Conservation (phyloP, 805 yeast species). For the Wilhelminamyces savonicus region DNA sequence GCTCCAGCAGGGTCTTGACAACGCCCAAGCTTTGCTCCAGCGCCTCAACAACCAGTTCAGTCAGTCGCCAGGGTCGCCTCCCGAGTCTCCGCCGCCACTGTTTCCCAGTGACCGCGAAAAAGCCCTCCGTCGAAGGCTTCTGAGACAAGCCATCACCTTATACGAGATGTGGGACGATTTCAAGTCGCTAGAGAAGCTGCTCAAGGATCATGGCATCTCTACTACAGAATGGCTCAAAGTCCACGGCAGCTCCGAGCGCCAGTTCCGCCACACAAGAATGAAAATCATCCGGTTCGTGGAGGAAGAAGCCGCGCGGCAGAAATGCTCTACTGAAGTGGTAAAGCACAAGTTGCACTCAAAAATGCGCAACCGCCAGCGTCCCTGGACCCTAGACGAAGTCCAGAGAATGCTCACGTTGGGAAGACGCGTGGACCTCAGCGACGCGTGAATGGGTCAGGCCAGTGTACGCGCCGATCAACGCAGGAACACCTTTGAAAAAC, state of each 20-base stretch:
- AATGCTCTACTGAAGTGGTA: constrained; percentile 12
- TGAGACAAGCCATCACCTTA: constrained; percentile 20
- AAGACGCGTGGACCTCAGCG: constrained; percentile 18
- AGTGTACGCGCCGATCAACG: too few relatives aligned
- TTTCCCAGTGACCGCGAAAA: constrained; percentile 7
- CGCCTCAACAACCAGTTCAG: too few relatives aligned
- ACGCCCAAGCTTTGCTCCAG: too few relatives aligned
- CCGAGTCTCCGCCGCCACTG: too few relatives aligned
- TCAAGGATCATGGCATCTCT: constrained; percentile 17
- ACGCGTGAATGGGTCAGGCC: too few relatives aligned
- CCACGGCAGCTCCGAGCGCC: constrained; percentile 23
- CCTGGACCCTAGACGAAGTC: constrained; percentile 28
- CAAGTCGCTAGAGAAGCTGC: constrained; percentile 18
- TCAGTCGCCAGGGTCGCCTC: too few relatives aligned
- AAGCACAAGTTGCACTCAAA: constrained; percentile 21
- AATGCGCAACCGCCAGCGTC: constrained; percentile 21
- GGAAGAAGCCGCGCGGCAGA: constrained; percentile 18
- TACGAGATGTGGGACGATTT: constrained; percentile 31
- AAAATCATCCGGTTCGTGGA: constrained; percentile 24
- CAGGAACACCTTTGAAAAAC: too few relatives aligned
- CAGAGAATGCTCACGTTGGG: constrained; percentile 25
- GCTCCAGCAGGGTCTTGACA: too few relatives aligned
- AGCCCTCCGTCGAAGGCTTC: constrained; percentile 16
- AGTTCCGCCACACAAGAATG: constrained; percentile 21
- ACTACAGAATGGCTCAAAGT: constrained; percentile 24